A percentile compares a stretch with the other conserved stretches of the same genome.
Conservation (phyloP, 495 filamentous ascomycete species). For the Extremus antarcticus region DNA sequence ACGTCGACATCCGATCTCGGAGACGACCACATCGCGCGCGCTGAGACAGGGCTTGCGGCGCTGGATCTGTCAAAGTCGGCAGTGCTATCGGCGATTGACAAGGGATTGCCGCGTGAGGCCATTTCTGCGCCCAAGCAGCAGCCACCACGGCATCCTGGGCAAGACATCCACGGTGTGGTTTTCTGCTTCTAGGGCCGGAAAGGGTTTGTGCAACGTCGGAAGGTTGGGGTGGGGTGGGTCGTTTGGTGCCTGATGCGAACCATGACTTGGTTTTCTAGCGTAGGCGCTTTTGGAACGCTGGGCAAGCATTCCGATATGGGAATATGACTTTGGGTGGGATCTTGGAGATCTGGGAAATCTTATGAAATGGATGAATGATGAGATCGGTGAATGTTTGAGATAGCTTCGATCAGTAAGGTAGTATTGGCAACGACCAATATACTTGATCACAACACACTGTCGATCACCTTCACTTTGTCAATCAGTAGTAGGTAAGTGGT, state of each 20-base stretch:
- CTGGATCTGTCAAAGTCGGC: background rate
- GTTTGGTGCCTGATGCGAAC: background rate
- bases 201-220: background rate
- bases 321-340: too few relatives aligned
- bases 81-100: background rate
- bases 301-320: too few relatives aligned
- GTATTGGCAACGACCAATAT: too few relatives aligned
- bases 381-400: too few relatives aligned
- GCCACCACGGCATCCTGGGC: background rate
- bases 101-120: background rate
- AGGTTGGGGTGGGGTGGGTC: background rate
- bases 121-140: background rate
- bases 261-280: background rate
- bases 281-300: background rate
- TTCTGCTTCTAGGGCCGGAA: constrained; percentile 7
- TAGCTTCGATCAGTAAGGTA: too few relatives aligned
- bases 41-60: background rate
- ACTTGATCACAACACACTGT: too few relatives aligned
- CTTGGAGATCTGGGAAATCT: too few relatives aligned
- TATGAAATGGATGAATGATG: too few relatives aligned
- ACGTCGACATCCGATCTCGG: background rate
- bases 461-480: too few relatives aligned
- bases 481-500: too few relatives aligned
- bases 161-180: constrained; percentile 5
- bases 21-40: background rate